Conservation (phyloP, 2,329 filamentous ascomycete species). For the Lecanosticta acicola region DNA sequence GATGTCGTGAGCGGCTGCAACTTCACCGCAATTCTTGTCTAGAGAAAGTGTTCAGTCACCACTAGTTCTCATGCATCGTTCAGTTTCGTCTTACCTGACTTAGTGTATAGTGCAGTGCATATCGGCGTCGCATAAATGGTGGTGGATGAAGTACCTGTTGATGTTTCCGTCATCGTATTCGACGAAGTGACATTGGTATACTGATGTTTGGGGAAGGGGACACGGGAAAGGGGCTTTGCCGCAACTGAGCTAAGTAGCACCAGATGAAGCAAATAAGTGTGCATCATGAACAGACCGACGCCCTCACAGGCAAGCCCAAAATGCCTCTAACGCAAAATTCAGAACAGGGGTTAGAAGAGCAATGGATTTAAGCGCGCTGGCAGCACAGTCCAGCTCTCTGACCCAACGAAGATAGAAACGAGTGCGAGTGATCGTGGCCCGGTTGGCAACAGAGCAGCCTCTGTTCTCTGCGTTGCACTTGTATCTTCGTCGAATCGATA, state of each 20-base stretch:
- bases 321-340: background rate
- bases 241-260: constrained; percentile 1
- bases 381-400: constrained; percentile 5
- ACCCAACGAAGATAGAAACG: background rate
- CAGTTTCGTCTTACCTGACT: too few relatives aligned
- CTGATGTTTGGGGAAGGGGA: constrained; percentile 7
- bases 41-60: background rate
- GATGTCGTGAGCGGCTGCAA: constrained; percentile 14
- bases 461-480: constrained; percentile 12
- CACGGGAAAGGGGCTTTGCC: constrained; percentile 13
- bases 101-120: constrained; percentile 8
- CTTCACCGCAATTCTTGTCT: constrained; percentile 15
- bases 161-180: constrained; percentile 17
- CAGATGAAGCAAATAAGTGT: constrained; percentile 2
- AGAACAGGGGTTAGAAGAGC: constrained; percentile 4
- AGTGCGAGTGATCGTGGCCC: constrained; percentile 3
- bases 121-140: constrained; percentile 1
- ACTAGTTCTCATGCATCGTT: background rate
- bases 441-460: constrained; percentile 4
- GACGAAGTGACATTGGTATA: constrained; percentile 6
- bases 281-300: constrained; percentile 6
- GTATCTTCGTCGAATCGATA: background rate
- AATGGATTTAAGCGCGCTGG: constrained; percentile 12
- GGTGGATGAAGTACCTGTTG: constrained; percentile 9
- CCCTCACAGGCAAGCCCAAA: constrained; percentile 5